Evolutionary conservation across 2,329 filamentous ascomycete species (phyloP), one percentile per base, ranked within the genome.

Genomic region (Penicillium sp.): DNA sequence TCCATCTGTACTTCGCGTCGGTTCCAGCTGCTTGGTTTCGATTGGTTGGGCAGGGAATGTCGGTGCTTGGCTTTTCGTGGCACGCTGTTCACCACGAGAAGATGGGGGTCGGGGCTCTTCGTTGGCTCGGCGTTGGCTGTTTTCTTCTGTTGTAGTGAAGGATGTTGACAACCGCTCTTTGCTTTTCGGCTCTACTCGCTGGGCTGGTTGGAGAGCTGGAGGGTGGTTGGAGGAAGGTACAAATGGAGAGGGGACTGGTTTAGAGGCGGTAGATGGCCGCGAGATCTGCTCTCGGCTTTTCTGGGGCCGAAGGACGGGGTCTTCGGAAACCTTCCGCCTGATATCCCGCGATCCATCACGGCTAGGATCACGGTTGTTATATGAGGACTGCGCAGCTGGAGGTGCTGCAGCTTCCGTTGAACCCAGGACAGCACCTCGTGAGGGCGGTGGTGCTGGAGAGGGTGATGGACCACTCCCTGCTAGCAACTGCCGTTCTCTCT

Each of bases 401-500:
- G 57, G 48, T 32, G 57, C 43, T n/a, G 56, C 33, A 9, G 47
- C 33, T 21, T 51, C 52, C 30, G 58, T 51, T 28, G 49, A 45
- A 34, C 55, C 45, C 20, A 43, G 51, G 50, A 26, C 41, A 45
- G 52, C 58, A 4, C 47, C 50, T 39, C 58, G 59, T 11, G 59
- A 36, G 27, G 50, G 54, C 15, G 55, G 55, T 21, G 54, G 49
- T 10, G 39, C 42, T 20, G 54, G 46, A 10, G 48, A 43, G 29
- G 35, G 30, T n/a, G 40, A 20, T 13, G 53, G 33, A 4, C 50
- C 56, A 53, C 33, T 72, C 29, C 84, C 86, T 21, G 85, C 71
- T 31, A 97, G 78, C 53, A 84, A 77, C 36, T 91, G 87, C 45
- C 84, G 73, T 68, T 96, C 89, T 45, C 77, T 79, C 36, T 80